Conservation (phyloP, 305 asterid genomes). For the Ajuga reptans region DNA sequence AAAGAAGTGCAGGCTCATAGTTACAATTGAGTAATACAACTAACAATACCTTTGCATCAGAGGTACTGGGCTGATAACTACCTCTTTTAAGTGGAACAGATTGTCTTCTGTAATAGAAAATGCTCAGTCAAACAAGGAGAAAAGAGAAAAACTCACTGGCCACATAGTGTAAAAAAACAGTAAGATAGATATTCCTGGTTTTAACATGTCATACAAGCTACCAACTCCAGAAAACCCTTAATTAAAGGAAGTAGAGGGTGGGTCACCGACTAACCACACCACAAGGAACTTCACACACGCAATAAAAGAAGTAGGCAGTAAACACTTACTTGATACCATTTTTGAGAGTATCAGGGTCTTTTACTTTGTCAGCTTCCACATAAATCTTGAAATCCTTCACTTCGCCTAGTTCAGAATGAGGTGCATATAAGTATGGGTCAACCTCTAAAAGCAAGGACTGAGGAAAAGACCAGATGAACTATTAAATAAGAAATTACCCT, state of each 20-base stretch:
- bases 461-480: not conserved
- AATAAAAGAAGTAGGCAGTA: not conserved
- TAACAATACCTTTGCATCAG: slow-evolving; percentile 33
- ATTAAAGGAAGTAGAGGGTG: not conserved
- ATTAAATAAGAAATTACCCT: slow-evolving; percentile 30
- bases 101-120: slow-evolving; percentile 32
- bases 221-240: slow-evolving; percentile 2
- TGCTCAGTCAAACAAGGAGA: slow-evolving; percentile 3
- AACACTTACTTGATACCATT: slow-evolving; percentile 32
- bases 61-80: slow-evolving; percentile 21
- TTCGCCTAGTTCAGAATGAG: slow-evolving; percentile 27
- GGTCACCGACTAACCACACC: not conserved
- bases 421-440: slow-evolving; percentile 6
- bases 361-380: slow-evolving; percentile 39
- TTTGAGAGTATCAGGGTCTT: slow-evolving; percentile 27
- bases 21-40: slow-evolving; percentile 1
- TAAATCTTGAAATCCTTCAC: slow-evolving; percentile 42
- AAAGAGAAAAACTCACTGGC: not conserved
- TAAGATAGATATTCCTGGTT: not conserved
- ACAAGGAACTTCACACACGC: not conserved
- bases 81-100: slow-evolving; percentile 22
- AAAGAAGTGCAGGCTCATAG: not conserved
- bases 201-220: not conserved
- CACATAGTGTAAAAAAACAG: not conserved
- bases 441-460: not conserved